phyloP scores from a whole-genome alignment of 2,329 filamentous ascomycete species.

The Botrytis medusae region DNA sequence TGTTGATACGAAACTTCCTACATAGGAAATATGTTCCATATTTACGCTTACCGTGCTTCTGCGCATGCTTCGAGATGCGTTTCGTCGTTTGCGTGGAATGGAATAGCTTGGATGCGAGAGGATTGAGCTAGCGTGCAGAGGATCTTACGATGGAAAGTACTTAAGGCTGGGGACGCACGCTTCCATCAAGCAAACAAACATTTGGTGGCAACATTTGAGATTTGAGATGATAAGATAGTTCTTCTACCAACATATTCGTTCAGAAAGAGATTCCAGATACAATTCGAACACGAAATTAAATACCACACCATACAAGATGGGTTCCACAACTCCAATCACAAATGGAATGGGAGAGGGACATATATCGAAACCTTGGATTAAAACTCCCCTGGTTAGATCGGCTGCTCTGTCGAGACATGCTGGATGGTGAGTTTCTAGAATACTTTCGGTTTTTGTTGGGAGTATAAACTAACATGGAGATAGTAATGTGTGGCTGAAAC shows the following conservation, averaged over 20 bases:
- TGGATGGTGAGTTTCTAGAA: constrained; percentile 31
- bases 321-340: neutral
- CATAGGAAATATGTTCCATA: neutral
- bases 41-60: neutral
- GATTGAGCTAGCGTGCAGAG: neutral
- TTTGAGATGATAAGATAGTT: neutral
- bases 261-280: neutral
- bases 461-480: neutral
- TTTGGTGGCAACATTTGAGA: neutral
- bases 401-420: constrained; percentile 31
- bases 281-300: neutral
- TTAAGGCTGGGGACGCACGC: neutral
- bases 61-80: neutral
- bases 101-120: neutral
- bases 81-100: neutral
- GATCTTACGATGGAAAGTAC: neutral
- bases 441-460: neutral
- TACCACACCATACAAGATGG: neutral
- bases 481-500: constrained; percentile 72
- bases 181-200: neutral
- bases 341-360: neutral
- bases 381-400: constrained; percentile 35
- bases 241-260: neutral
- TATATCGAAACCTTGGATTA: constrained; percentile 30
- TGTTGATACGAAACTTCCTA: neutral